Evolutionary conservation across 306 rosid genomes (phyloP).

Genomic region (Fragaria vesca): DNA sequence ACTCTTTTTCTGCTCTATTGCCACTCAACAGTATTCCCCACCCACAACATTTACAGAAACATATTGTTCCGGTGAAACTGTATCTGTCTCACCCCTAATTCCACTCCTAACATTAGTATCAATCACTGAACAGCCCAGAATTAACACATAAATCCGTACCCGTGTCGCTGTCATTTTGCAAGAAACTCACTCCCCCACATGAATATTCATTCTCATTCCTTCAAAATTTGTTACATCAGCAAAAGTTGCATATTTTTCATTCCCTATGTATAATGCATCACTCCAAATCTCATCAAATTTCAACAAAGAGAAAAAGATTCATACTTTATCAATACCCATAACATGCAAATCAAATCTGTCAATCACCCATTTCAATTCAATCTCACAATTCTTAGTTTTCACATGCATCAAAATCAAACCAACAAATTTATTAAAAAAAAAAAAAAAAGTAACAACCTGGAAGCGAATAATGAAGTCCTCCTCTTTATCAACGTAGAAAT

Average conservation of each 20-base stretch:
- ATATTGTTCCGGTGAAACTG: not conserved
- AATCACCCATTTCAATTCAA: not conserved
- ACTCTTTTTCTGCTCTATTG: not conserved
- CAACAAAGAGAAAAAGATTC: not conserved
- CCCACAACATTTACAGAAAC: not conserved
- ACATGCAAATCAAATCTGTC: not conserved
- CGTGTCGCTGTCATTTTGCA: not conserved
- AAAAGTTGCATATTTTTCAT: not conserved
- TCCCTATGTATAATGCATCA: not conserved
- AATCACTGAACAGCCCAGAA: not conserved
- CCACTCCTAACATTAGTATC: not conserved
- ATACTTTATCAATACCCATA: not conserved
- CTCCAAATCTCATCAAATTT: not conserved
- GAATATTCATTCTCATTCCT: not conserved
- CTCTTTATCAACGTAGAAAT: constrained; percentile 84
- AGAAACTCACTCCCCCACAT: not conserved
- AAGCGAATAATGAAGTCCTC: constrained; percentile 88
- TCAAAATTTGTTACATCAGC: not conserved
- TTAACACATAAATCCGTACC: not conserved
- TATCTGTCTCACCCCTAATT: not conserved
- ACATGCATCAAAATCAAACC: not conserved
- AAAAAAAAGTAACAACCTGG: constrained; percentile 61
- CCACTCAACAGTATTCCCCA: not conserved
- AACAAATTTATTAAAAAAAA: not conserved
- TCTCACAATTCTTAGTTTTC: not conserved